A percentile compares a stretch with the other conserved stretches of the same genome.
Conservation (phyloP, 2,329 filamentous ascomycete species). For the Bipolaris bicolor region DNA sequence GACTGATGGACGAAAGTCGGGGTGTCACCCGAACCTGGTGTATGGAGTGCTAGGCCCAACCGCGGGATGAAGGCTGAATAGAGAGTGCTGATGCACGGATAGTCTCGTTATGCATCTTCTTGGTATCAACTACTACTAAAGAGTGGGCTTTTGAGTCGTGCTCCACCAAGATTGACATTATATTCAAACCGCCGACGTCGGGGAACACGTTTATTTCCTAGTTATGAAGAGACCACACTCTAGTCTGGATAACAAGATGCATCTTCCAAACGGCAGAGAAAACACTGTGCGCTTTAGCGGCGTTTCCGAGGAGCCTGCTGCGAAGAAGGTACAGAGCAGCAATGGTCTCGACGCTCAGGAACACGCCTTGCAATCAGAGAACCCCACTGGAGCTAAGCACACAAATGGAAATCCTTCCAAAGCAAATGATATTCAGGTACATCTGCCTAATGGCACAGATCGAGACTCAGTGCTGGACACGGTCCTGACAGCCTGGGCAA, state of each 20-base stretch:
- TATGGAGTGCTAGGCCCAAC: constrained; percentile 24
- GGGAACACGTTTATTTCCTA: constrained; percentile 1
- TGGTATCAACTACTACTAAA: constrained; percentile 33
- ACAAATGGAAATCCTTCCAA: constrained; percentile 10
- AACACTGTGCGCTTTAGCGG: constrained; percentile 23
- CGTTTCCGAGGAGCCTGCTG: constrained; percentile 19
- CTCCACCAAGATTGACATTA: constrained; percentile 11
- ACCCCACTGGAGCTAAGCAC: constrained; percentile 1
- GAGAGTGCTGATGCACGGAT: constrained; percentile 15
- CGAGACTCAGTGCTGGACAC: constrained; percentile 26
- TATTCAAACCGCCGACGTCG: constrained; percentile 5
- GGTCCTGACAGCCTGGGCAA: constrained; percentile 40
- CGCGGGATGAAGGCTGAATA: constrained; percentile 18
- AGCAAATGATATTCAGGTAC: constrained; percentile 26
- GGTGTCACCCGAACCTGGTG: constrained; percentile 16
- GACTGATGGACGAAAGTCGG: constrained; percentile 12
- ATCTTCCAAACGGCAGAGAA: constrained; percentile 27
- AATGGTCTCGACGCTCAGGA: constrained; percentile 15
- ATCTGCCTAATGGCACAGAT: constrained; percentile 13
- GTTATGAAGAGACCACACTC: constrained; percentile 8
- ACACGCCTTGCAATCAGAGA: constrained; percentile 15
- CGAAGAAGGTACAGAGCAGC: constrained; percentile 24
- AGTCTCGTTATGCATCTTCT: constrained; percentile 19
- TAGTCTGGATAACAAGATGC: constrained; percentile 22
- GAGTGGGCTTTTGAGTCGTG: constrained; percentile 21